These are phyloP conservation scores for Gossypium herbaceum DNA, from an alignment of 345 rosid species.

Conservation along the genomic window DNA sequence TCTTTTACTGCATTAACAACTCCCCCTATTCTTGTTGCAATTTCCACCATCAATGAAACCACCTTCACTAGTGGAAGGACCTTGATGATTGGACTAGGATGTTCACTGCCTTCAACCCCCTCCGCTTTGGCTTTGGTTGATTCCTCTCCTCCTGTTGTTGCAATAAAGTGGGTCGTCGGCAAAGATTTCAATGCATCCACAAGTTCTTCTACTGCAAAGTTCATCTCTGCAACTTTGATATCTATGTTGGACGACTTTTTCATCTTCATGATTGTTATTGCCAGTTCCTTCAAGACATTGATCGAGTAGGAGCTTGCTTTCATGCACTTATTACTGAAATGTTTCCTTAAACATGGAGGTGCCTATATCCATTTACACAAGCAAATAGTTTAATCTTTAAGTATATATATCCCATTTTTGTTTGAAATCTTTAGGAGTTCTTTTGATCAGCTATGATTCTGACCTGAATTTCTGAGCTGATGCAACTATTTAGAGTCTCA, in stretches of 20 bases:
- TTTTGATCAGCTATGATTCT: not conserved
- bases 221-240: conserved; percentile 46
- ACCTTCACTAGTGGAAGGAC: conserved; percentile 56
- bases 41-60: conserved; percentile 53
- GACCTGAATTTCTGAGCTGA: conserved; percentile 49
- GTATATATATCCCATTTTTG: not conserved
- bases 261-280: conserved; percentile 36
- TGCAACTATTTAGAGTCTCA: conserved; percentile 46
- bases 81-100: conserved; percentile 33
- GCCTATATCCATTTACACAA: conserved; percentile 28
- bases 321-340: conserved; percentile 37
- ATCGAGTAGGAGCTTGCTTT: conserved; percentile 38
- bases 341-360: conserved; percentile 41
- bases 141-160: conserved; percentile 13
- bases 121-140: conserved; percentile 22
- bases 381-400: not conserved
- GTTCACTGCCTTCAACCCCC: not conserved
- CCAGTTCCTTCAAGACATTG: conserved; percentile 46
- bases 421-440: too few species aligned
- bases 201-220: conserved; percentile 49
- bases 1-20: conserved; percentile 43
- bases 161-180: conserved; percentile 21
- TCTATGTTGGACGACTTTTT: conserved; percentile 45
- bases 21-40: conserved; percentile 46
- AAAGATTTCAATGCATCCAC: conserved; percentile 45